These are phyloP conservation scores for Babesia gibsoni DNA, from an alignment of 169 alveolate genomes.

Conservation along the genomic window DNA sequence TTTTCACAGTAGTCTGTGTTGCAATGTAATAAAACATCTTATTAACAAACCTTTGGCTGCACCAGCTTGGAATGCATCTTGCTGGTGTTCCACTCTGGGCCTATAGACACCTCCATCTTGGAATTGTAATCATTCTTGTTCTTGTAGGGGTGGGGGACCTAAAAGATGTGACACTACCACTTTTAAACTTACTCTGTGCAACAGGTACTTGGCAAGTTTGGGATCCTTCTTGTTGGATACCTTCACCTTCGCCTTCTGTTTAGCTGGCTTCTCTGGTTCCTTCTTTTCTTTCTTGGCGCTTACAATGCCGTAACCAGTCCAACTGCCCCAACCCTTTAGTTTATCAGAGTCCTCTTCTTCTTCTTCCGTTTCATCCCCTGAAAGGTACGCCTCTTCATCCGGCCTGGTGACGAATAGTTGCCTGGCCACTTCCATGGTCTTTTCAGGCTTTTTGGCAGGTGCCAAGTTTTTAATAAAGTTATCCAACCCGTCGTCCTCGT, in stretches of 20 bases:
- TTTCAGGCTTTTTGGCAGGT: constrained; percentile 12
- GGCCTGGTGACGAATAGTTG: constrained; percentile 45
- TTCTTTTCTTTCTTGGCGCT: not conserved
- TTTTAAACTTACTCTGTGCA: constrained; percentile 45
- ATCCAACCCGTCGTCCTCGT: constrained; percentile 31
- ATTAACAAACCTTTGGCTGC: constrained; percentile 80
- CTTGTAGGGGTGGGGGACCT: constrained; percentile 61
- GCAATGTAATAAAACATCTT: not conserved
- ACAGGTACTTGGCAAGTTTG: constrained; percentile 41
- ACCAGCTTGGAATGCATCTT: constrained; percentile 72
- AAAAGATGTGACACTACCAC: not conserved
- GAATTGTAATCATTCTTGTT: constrained; percentile 49
- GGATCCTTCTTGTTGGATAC: constrained; percentile 48
- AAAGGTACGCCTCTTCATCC: constrained; percentile 47
- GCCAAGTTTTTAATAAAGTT: constrained; percentile 33
- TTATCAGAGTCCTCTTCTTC: not conserved
- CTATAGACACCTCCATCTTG: constrained; percentile 65
- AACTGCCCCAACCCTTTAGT: constrained; percentile 62
- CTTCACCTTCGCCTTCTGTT: constrained; percentile 24
- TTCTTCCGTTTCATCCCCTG: constrained; percentile 34
- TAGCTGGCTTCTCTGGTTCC: not conserved
- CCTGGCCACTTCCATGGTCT: constrained; percentile 22
- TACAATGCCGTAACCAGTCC: constrained; percentile 56
- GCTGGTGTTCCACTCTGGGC: constrained; percentile 84
- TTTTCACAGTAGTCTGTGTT: constrained; percentile 25